phyloP scores from a whole-genome alignment of 2,329 filamentous ascomycete genomes.

The Colletotrichum higginsianum region DNA sequence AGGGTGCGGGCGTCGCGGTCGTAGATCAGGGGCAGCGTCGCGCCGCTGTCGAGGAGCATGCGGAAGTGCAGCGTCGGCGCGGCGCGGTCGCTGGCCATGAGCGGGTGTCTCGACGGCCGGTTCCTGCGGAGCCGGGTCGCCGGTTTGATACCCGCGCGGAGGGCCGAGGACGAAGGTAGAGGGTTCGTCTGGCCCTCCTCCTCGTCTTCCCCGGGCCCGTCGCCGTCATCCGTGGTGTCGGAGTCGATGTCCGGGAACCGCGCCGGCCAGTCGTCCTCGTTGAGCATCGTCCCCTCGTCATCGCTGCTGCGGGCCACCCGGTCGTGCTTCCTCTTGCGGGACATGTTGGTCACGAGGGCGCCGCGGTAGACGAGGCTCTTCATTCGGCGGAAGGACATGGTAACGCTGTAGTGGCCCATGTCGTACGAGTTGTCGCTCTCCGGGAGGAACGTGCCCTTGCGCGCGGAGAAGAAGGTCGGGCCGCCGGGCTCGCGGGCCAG shows the following conservation, averaged over 20 bases:
- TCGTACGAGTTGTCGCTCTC: conserved; percentile 47
- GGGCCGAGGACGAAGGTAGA: neutral
- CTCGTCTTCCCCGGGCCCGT: too few species aligned
- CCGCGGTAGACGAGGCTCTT: neutral
- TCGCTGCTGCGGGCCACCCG: neutral
- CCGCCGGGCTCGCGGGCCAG: conserved; percentile 47
- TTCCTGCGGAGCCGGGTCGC: neutral
- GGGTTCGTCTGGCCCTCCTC: too few species aligned
- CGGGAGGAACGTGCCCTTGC: conserved; percentile 50
- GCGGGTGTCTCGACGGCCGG: conserved; percentile 9
- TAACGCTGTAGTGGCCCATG: conserved; percentile 49
- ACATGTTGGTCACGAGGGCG: neutral
- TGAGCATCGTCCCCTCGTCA: neutral
- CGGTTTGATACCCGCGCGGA: neutral
- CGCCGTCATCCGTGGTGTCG: neutral
- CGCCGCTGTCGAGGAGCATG: conserved; percentile 60
- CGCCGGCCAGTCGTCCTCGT: conserved; percentile 11
- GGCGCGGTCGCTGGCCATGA: conserved; percentile 35
- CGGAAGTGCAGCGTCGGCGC: conserved; percentile 51
- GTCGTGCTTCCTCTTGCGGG: conserved; percentile 5
- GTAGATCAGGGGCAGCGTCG: conserved; percentile 57
- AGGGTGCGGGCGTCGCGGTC: conserved; percentile 53
- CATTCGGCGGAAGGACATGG: conserved; percentile 48
- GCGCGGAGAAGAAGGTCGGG: conserved; percentile 46
- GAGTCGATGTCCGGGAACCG: neutral